Base-by-base conservation (phyloP, 345 rosid genomes). In the Mallotus nudiflorus region DNA sequence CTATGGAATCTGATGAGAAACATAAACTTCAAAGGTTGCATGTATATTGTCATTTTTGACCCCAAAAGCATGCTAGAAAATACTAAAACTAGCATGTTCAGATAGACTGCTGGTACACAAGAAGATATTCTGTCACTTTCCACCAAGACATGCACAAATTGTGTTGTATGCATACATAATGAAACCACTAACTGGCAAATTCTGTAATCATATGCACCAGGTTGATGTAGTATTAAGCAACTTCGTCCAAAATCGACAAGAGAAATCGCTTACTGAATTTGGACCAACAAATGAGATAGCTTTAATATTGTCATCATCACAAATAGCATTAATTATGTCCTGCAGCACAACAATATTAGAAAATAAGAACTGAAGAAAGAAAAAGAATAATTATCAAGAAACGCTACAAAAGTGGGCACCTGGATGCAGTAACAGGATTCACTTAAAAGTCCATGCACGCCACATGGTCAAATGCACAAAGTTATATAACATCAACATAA, bases 281-380 rank as follows among this genome's bases (percentile, higher is more conserved):
- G 82, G 74, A 64, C 84, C 86, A 61, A 72, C 65, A 12, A 78
- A 82, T 7, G 86, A 80, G 53, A 85, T 45, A 60, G 88, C 83
- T 72, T 82, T 82, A 66, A 85, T 76, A 60, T 85, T 85, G 51
- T 80, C 86, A 72, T 85, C 85, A 60, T 85, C 86, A 27, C 82
- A 85, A 66, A 85, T 82, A 50, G 74, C 67, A 77, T 80, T 77
- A 48, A 74, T 33, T 59, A 85, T 78, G 46, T 85, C 88, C 88
- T 85, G 86, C 70, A 13, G 64, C 51, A 39, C 25, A 39, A 35
- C 18, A 51, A 51, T 25, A 24, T 22, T 24, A 46, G 44, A 65
- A 40, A 37, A 57, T 20, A 40, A 73, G 60, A 66, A 22, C 18
- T 50, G 48, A 66, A 24, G 25, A 24, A 39, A 33, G 31, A 29